Conservation (phyloP, 768 basidiomycete species). For the Podaxis pistillaris region DNA sequence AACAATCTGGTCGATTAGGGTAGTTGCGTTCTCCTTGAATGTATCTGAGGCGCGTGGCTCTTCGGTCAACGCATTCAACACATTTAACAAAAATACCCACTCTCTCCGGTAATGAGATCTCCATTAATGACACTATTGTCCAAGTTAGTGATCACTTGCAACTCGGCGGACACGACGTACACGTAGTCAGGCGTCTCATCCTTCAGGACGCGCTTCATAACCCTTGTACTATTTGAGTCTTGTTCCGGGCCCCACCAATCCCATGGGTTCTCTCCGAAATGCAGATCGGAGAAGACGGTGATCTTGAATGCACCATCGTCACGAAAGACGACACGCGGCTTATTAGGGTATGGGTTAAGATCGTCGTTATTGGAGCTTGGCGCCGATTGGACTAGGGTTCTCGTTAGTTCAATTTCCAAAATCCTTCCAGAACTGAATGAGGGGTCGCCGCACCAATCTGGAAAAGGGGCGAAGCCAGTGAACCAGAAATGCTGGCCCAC, state of each 20-base stretch:
- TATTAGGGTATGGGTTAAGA: conserved; percentile 37
- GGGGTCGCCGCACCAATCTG: background rate
- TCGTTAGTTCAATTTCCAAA: background rate
- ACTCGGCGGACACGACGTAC: conserved; percentile 33
- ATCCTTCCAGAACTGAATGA: background rate
- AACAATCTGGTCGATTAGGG: conserved; percentile 62
- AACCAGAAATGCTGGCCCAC: background rate
- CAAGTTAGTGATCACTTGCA: background rate
- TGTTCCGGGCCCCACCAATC: conserved; percentile 66
- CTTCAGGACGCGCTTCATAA: conserved; percentile 56
- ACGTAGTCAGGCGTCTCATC: conserved; percentile 70
- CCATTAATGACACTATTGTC: conserved; percentile 61
- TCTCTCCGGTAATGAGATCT: conserved; percentile 72
- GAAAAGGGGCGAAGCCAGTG: background rate
- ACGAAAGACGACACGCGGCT: conserved; percentile 52
- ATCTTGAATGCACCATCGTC: conserved; percentile 66
- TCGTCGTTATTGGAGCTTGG: background rate
- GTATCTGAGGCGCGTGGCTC: conserved; percentile 42
- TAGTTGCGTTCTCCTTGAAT: conserved; percentile 64
- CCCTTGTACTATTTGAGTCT: conserved; percentile 56
- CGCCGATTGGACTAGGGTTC: background rate
- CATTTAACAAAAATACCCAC: conserved; percentile 28
- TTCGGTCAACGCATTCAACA: background rate
- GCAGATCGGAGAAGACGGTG: conserved; percentile 72
- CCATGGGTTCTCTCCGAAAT: conserved; percentile 77